Conservation (phyloP, 192 early-diverging fungal species). For the Allomyces javanicus region DNA sequence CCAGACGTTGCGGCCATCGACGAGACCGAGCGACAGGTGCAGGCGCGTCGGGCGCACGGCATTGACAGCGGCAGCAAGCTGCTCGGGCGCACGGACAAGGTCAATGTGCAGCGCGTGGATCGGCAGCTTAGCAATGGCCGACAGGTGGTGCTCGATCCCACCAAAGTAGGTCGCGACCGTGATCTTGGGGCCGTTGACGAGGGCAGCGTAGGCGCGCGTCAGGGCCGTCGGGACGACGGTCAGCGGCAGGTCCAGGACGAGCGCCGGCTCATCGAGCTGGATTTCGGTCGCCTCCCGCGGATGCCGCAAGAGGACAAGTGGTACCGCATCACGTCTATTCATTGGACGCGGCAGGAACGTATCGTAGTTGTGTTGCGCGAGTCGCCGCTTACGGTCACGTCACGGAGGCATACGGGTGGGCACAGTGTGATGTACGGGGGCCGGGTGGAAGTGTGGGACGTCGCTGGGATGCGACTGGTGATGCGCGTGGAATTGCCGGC, state of each 20-base stretch:
- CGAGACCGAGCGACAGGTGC: conserved; percentile 76
- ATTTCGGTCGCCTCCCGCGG: conserved; percentile 70
- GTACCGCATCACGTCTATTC: too few species aligned
- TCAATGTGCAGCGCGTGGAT: conserved; percentile 80
- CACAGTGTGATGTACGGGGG: too few species aligned
- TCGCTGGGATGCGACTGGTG: too few species aligned
- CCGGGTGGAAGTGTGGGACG: too few species aligned
- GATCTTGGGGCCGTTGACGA: conserved; percentile 24
- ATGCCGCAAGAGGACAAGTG: too few species aligned
- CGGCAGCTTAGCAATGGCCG: conserved; percentile 44
- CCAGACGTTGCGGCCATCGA: conserved; percentile 98
- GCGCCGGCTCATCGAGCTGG: conserved; percentile 68
- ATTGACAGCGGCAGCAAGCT: background rate
- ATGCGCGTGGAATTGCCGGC: too few species aligned
- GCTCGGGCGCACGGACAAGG: conserved; percentile 57
- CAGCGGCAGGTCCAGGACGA: conserved; percentile 38
- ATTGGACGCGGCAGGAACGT: too few species aligned
- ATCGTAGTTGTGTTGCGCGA: too few species aligned
- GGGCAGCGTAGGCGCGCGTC: conserved; percentile 37
- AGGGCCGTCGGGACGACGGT: conserved; percentile 25
- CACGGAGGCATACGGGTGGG: too few species aligned
- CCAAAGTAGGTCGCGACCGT: conserved; percentile 91
- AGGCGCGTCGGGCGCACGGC: conserved; percentile 18
- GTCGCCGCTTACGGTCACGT: too few species aligned
- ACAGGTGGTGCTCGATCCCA: conserved; percentile 50